Evolutionary conservation across 2,329 filamentous ascomycete species (phyloP), one percentile per base, ranked within the genome.

Genomic region (Cytospora mali): DNA sequence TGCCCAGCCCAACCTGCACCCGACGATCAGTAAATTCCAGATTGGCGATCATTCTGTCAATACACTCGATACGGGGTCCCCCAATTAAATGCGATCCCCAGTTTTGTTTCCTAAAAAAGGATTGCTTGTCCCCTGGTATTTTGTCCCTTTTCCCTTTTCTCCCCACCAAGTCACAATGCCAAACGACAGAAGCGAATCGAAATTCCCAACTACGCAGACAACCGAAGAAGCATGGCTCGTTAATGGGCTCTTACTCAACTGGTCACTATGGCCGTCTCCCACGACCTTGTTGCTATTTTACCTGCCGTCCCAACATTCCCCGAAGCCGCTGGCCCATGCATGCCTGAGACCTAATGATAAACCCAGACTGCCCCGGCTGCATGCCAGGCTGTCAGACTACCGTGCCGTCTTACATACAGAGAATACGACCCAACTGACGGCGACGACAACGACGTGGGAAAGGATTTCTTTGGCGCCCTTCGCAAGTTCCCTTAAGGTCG

Each of bases 31-130:
- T 54, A 53, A 54, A 33, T 29, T 11, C 46, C 54, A 57, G 57
- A 64, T 61, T 61, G 53, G 62, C 42, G 27, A 61, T 54, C 48
- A 57, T 61, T 57, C 62, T 46, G 56, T 53, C 18, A 42, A 21
- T n/a, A 21, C 11, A 23, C 7, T 31, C 10, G 33, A 29, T 21
- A 35, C 25, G 33, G n/a, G 49, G 33, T 53, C 35, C 54, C 25
- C 35, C 28, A 21, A 21, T n/a, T 21, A 33, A 31, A 33, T 33
- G 13, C n/a, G 31, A 25, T 35, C n/a, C 14, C 51, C 28, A 54
- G 9, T 31, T 31, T 54, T 54, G 27, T 54, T 21, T 54, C n/a
- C 25, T 54, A 23, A 18, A 51, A 25, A 31, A 31, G n/a, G 46
- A 18, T 21, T 31, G 35, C 16, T n/a, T 18, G 55, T 31, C 16